Evolutionary conservation across 495 filamentous ascomycete genomes (phyloP), one percentile per base, ranked within the genome.

Genomic region (Tuber calosporum): DNA sequence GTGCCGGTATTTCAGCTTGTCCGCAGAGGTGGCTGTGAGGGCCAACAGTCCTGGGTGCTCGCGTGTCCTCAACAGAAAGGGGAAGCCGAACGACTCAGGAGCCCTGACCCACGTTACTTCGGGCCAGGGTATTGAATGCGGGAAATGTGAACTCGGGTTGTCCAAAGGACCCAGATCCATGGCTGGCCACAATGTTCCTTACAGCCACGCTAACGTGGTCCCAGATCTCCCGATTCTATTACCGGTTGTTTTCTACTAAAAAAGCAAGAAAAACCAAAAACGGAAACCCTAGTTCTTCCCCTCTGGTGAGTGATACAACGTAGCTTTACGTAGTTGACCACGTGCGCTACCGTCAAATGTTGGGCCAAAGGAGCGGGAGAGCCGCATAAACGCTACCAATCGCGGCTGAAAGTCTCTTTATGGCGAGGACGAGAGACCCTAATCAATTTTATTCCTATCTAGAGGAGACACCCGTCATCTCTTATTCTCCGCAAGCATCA

Each of bases 401-500:
- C 53, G 26, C 4, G 26, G 26, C 13, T 5, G 53, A 62, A 26
- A 34, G 53, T 62, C 53, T 62, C 53, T 34, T 62, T 62, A 62
- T 62, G 53, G 34, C 53, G 53, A 62, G 53, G 1, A 26, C n/a
- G n/a, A n/a, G n/a, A n/a, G n/a, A n/a, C n/a, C n/a, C n/a, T n/a
- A n/a, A n/a, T n/a, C n/a, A n/a, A n/a, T n/a, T n/a, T n/a, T n/a
- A n/a, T n/a, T n/a, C n/a, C n/a, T n/a, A n/a, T n/a, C n/a, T n/a
- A n/a, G n/a, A n/a, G n/a, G n/a, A n/a, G n/a, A n/a, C n/a, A 34
- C 30, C 34, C 53, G 53, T 62, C 53, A 62, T 62, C 53, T 62
- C 53, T 34, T 62, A 34, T 62, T 62, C 53, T 62, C 53, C 53
- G 53, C 53, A 62, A 62, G 30, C 30, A 30, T 62, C 53, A 62